phyloP scores from a whole-genome alignment of 129 eudicot species.

The Flaveria brownii region DNA sequence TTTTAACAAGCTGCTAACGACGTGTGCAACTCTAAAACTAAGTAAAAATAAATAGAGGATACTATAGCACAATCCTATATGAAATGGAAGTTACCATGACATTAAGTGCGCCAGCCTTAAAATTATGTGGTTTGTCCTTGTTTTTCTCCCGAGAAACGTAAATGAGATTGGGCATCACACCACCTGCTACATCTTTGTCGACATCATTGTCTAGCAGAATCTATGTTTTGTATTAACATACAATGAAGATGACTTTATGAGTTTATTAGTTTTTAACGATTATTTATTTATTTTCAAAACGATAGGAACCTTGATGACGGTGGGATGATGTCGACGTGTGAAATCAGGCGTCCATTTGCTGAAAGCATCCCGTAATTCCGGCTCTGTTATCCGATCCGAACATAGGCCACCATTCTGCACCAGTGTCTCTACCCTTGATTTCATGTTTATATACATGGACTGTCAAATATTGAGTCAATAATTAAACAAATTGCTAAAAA shows the following conservation, averaged over 20 bases:
- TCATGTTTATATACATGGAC: slow-evolving; percentile 51
- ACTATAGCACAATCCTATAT: too few species aligned
- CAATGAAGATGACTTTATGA: neutral
- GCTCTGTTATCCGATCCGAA: slow-evolving; percentile 23
- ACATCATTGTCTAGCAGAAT: neutral
- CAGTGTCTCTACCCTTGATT: slow-evolving; percentile 44
- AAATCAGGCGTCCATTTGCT: slow-evolving; percentile 56
- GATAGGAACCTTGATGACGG: slow-evolving; percentile 56
- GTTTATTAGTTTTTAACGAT: neutral
- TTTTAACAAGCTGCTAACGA: too few species aligned
- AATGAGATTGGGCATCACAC: slow-evolving; percentile 54
- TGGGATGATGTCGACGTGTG: slow-evolving; percentile 56
- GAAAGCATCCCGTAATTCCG: slow-evolving; percentile 38
- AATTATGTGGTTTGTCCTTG: slow-evolving; percentile 39
- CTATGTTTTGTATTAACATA: neutral
- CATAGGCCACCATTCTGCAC: slow-evolving; percentile 42
- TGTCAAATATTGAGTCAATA: slow-evolving; percentile 4
- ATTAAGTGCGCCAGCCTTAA: slow-evolving; percentile 79
- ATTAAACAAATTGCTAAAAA: too few species aligned
- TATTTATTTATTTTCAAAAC: neutral
- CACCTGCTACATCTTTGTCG: slow-evolving; percentile 41
- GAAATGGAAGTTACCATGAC: slow-evolving; percentile 41
- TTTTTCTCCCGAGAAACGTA: slow-evolving; percentile 65
- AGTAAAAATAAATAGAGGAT: too few species aligned
- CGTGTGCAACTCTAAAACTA: too few species aligned